Conservation (phyloP, 345 rosid genomes). For the Acer yangbiense region DNA sequence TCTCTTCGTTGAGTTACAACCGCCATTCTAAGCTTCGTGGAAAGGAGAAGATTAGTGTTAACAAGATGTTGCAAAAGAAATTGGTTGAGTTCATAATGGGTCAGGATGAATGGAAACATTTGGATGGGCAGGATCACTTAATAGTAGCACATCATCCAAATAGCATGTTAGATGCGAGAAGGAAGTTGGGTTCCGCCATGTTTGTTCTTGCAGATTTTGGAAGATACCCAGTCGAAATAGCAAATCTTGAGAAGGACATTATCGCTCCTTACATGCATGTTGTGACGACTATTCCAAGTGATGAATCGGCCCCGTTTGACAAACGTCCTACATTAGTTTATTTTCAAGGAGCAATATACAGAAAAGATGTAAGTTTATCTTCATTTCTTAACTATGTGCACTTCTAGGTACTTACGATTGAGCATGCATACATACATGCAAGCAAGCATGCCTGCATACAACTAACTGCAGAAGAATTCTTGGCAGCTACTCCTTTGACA, state of each 20-base stretch:
- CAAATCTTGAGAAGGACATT: constrained; percentile 75
- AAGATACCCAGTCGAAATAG: constrained; percentile 66
- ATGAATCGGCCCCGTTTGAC: constrained; percentile 62
- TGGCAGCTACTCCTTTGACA: background rate
- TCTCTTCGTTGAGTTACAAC: constrained; percentile 80
- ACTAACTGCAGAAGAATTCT: background rate
- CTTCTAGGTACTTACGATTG: background rate
- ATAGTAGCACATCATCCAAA: constrained; percentile 89
- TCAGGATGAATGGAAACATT: constrained; percentile 63
- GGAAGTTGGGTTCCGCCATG: constrained; percentile 71
- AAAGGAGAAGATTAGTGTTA: constrained; percentile 49
- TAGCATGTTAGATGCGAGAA: constrained; percentile 65
- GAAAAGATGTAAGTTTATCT: constrained; percentile 79
- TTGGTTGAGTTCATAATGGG: constrained; percentile 51
- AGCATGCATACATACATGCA: background rate
- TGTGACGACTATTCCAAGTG: constrained; percentile 51
- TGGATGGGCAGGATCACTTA: constrained; percentile 63
- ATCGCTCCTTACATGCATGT: constrained; percentile 91
- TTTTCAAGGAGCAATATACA: constrained; percentile 89
- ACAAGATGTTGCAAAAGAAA: constrained; percentile 67
- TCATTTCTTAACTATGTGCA: constrained; percentile 7
- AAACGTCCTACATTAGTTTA: constrained; percentile 67
- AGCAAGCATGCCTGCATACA: background rate
- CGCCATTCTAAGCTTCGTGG: constrained; percentile 65
- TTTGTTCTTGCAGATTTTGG: constrained; percentile 96